A percentile compares a stretch with the other conserved stretches of the same genome.
Conservation (phyloP, 2,329 filamentous ascomycete species). For the Neofusicoccum sp. region DNA sequence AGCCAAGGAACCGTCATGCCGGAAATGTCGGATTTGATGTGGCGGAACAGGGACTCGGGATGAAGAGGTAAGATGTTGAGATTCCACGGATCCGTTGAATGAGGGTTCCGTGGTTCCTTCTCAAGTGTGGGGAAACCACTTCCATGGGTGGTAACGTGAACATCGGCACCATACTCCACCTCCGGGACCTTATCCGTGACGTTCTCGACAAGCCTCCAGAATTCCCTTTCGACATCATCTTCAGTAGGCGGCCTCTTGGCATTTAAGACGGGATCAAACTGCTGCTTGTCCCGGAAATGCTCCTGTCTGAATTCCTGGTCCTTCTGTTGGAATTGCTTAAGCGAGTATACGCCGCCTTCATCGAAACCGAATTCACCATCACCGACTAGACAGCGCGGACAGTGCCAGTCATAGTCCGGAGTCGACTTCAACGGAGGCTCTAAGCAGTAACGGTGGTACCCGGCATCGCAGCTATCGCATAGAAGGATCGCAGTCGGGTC, state of each 20-base stretch:
- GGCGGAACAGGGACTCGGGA: slow-evolving; percentile 86
- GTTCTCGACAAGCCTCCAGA: slow-evolving; percentile 92
- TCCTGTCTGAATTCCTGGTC: slow-evolving; percentile 91
- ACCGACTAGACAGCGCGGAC: slow-evolving; percentile 88
- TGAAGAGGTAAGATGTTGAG: slow-evolving; percentile 89
- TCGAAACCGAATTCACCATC: slow-evolving; percentile 97
- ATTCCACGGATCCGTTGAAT: slow-evolving; percentile 92
- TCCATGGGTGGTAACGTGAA: slow-evolving; percentile 95
- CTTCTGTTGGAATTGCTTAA: slow-evolving; percentile 94
- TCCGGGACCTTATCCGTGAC: slow-evolving; percentile 86
- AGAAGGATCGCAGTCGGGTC: slow-evolving; percentile 68
- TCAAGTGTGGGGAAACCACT: slow-evolving; percentile 96
- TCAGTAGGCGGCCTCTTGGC: slow-evolving; percentile 80
- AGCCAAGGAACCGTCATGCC: slow-evolving; percentile 99
- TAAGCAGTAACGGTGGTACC: slow-evolving; percentile 83
- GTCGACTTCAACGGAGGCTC: slow-evolving; percentile 78
- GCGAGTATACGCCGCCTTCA: slow-evolving; percentile 90
- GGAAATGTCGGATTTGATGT: slow-evolving; percentile 97
- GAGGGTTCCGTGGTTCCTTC: slow-evolving; percentile 80
- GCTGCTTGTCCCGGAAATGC: slow-evolving; percentile 90
- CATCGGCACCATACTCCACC: slow-evolving; percentile 96
- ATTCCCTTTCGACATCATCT: slow-evolving; percentile 93
- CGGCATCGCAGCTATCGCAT: slow-evolving; percentile 89
- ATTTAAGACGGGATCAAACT: slow-evolving; percentile 79
- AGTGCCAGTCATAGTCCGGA: slow-evolving; percentile 92